A percentile compares a stretch with the other conserved stretches of the same genome.
These are phyloP conservation scores for Pholiota microspora DNA, from an alignment of 768 basidiomycete genomes.

Conservation along the genomic window DNA sequence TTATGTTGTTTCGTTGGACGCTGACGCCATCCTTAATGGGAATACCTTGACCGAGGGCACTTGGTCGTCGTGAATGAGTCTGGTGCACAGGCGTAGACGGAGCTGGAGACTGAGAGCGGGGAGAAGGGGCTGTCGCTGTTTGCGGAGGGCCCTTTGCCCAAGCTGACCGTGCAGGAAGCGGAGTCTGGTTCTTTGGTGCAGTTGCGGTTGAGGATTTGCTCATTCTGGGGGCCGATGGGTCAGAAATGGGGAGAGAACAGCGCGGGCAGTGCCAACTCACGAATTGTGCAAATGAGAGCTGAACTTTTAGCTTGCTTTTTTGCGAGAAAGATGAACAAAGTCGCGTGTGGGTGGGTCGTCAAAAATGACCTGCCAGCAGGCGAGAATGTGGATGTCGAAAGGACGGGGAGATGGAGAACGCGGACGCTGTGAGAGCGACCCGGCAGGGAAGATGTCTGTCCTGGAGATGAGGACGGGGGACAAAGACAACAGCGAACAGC, in stretches of 20 bases:
- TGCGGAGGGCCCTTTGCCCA: slow-evolving; percentile 89
- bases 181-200: slow-evolving; percentile 68
- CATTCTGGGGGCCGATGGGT: slow-evolving; percentile 60
- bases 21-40: slow-evolving; percentile 79
- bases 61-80: slow-evolving; percentile 78
- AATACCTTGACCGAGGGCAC: slow-evolving; percentile 67
- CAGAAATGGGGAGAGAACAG: background rate
- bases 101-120: slow-evolving; percentile 80
- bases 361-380: slow-evolving; percentile 92
- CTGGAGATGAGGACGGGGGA: slow-evolving; percentile 39
- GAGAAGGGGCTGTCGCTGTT: slow-evolving; percentile 53
- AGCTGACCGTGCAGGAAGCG: slow-evolving; percentile 80
- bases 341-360: slow-evolving; percentile 77
- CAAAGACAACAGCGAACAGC: slow-evolving; percentile 30
- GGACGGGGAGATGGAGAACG: slow-evolving; percentile 32
- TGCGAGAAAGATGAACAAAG: slow-evolving; percentile 40
- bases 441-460: slow-evolving; percentile 33
- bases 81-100: slow-evolving; percentile 47
- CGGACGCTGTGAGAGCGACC: slow-evolving; percentile 47
- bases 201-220: slow-evolving; percentile 85
- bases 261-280: slow-evolving; percentile 20
- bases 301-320: slow-evolving; percentile 45
- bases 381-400: slow-evolving; percentile 59
- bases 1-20: slow-evolving; percentile 64
- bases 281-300: slow-evolving; percentile 46